Base-by-base conservation (phyloP, 2,329 filamentous ascomycete genomes). In the Domatiomyces catenatus region DNA sequence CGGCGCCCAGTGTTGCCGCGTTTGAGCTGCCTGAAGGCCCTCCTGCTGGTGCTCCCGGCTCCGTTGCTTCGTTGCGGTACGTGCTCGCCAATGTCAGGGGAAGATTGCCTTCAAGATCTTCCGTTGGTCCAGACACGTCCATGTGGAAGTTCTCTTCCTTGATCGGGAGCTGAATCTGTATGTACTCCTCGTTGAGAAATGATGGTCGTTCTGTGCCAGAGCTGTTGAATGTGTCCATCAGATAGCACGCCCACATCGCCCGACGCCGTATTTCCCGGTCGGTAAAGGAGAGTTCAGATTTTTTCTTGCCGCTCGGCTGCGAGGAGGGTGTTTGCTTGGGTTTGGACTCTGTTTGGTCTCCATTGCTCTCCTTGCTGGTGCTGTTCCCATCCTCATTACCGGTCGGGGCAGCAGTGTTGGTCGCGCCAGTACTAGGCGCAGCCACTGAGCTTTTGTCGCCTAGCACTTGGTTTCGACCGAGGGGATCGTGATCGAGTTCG, bases 181-280 rank as follows among this genome's bases (percentile, higher is more conserved):
- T 77, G 50, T 86, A 86, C 57, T 92, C 86, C 64, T 95, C 88
- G 57, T 86, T 83, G 50, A 94, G 83, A 59, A 95, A 94, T 49
- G 87, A 86, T 18, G 92, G 92, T 39, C 90, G 77, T 61, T 95
- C 89, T 2, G 87, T 93, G 1, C 92, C 90, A 1, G 89, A 95
- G 0, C 90, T 95, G 67, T 93, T 95, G 71, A 95, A 95, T 0
- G 90, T 81, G 64, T 98, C 92, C 89, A 96, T 95, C 51, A 95
- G 67, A 62, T 94, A 94, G 63, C 90, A 96, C 10, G 89, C 86
- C 92, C 92, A 98, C 90, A 98, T 96, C 2, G 88, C 92, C 51
- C 92, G 79, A 58, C 92, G 75, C 53, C 92, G 78, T 49, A 96
- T 95, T 65, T 98, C 92, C 24, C 87, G 83, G 64, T 96, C 92